phyloP scores from a whole-genome alignment of 2,329 filamentous ascomycete species.

The Botrytis paeoniae region DNA sequence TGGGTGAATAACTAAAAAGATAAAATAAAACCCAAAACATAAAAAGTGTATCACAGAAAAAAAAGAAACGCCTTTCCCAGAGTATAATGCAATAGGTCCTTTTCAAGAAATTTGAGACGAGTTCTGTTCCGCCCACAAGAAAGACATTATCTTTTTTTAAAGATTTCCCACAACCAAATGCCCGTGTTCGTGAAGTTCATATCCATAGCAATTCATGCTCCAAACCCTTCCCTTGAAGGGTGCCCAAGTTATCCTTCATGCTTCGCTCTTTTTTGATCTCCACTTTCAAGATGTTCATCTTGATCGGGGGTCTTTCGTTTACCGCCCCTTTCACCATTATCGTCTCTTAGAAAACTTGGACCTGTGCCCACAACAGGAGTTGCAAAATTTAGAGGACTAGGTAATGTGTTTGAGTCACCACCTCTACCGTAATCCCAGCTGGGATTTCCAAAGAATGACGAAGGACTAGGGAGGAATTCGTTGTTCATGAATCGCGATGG shows the following conservation, averaged over 20 bases:
- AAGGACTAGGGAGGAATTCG: slow-evolving; percentile 85
- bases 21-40: neutral
- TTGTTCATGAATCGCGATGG: slow-evolving; percentile 88
- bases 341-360: slow-evolving; percentile 61
- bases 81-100: slow-evolving; percentile 5
- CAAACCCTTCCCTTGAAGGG: neutral
- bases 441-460: slow-evolving; percentile 71
- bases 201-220: slow-evolving; percentile 9
- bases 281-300: slow-evolving; percentile 10
- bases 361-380: slow-evolving; percentile 68
- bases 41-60: neutral
- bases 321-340: slow-evolving; percentile 38
- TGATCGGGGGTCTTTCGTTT: slow-evolving; percentile 22
- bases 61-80: neutral
- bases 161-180: slow-evolving; percentile 15
- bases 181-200: slow-evolving; percentile 15
- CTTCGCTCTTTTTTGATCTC: slow-evolving; percentile 18
- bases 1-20: neutral
- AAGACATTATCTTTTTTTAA: slow-evolving; percentile 7
- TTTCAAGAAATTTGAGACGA: neutral
- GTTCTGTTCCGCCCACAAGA: slow-evolving; percentile 6
- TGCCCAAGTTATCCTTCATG: slow-evolving; percentile 16
- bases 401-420: slow-evolving; percentile 77
- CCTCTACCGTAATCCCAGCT: slow-evolving; percentile 74
- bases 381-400: slow-evolving; percentile 88